Conservation (phyloP, 2,329 filamentous ascomycete genomes). For the Madurella mycetomatis region DNA sequence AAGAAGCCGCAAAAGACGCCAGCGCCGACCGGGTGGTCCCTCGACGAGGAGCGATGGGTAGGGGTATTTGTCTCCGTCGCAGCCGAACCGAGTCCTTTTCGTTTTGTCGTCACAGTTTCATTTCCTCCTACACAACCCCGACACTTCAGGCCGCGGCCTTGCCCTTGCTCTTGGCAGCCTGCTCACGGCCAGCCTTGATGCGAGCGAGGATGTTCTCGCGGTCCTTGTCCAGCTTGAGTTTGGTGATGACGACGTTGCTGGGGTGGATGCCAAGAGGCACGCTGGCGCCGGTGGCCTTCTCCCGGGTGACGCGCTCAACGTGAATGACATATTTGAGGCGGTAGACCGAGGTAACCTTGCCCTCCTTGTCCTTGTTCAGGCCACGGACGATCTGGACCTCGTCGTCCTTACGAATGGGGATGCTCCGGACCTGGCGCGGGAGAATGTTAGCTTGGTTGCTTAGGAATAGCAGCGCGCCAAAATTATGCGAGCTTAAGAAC, state of each 20-base stretch:
- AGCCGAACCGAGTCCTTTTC: slow-evolving; percentile 17
- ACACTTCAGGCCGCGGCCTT: slow-evolving; percentile 38
- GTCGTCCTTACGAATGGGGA: slow-evolving; percentile 97
- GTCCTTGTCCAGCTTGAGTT: slow-evolving; percentile 98
- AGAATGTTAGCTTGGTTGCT: background rate
- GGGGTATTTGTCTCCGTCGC: slow-evolving; percentile 17
- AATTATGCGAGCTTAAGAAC: slow-evolving; percentile 28
- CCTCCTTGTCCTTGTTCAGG: slow-evolving; percentile 94
- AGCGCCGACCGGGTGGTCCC: slow-evolving; percentile 16
- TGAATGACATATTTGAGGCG: slow-evolving; percentile 97
- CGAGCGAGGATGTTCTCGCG: slow-evolving; percentile 83
- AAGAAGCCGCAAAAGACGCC: slow-evolving; percentile 25
- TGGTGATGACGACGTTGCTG: slow-evolving; percentile 96
- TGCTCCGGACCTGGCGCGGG: slow-evolving; percentile 70
- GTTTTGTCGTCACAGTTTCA: slow-evolving; percentile 16
- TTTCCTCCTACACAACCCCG: slow-evolving; percentile 10
- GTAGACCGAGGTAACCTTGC: slow-evolving; percentile 97
- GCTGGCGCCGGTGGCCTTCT: slow-evolving; percentile 96
- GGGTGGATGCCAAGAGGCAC: slow-evolving; percentile 92
- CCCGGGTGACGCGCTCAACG: slow-evolving; percentile 92
- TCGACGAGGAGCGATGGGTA: slow-evolving; percentile 11
- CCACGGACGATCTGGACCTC: slow-evolving; percentile 91
- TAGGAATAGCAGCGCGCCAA: background rate
- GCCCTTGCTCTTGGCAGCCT: slow-evolving; percentile 66
- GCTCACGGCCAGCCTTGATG: slow-evolving; percentile 75